phyloP scores from a whole-genome alignment of 1,284 basidiomycete genomes.

The Cryptococcus sp. region DNA sequence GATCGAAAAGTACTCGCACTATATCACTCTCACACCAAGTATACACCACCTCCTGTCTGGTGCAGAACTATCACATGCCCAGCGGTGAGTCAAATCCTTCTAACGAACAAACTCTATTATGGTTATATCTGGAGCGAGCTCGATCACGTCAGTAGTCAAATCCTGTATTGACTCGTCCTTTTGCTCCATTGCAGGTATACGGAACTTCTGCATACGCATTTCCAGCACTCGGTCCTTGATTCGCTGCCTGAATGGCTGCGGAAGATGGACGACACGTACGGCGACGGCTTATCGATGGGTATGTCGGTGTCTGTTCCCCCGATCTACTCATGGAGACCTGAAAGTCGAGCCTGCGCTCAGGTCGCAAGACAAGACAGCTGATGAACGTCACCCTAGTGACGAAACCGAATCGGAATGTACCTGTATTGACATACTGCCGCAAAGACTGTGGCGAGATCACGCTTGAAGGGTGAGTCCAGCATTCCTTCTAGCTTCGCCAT shows the following conservation, averaged over 20 bases:
- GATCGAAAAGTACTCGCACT: constrained; percentile 83
- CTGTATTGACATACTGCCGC: constrained; percentile 77
- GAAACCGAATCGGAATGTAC: constrained; percentile 68
- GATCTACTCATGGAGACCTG: neutral
- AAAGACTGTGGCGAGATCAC: constrained; percentile 67
- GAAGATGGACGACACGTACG: constrained; percentile 66
- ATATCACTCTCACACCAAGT: constrained; percentile 67
- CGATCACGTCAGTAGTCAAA: no score
- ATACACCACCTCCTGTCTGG: constrained; percentile 72
- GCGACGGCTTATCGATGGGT: constrained; percentile 74
- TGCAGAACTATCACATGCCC: constrained; percentile 75
- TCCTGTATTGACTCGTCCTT: no score
- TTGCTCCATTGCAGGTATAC: constrained; percentile 73
- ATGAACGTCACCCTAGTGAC: constrained; percentile 71
- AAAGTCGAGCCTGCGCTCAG: neutral
- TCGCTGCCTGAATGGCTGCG: constrained; percentile 72
- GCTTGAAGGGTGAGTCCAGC: constrained; percentile 68
- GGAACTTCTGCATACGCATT: constrained; percentile 69
- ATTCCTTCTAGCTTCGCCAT: constrained; percentile 5
- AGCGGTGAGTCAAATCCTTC: constrained; percentile 61
- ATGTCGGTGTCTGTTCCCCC: constrained; percentile 38
- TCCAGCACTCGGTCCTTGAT: constrained; percentile 71
- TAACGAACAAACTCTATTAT: no score
- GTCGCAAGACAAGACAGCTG: no score
- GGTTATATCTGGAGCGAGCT: no score